phyloP scores from a whole-genome alignment of 139 green algal species.

The Choricystis sp. region DNA sequence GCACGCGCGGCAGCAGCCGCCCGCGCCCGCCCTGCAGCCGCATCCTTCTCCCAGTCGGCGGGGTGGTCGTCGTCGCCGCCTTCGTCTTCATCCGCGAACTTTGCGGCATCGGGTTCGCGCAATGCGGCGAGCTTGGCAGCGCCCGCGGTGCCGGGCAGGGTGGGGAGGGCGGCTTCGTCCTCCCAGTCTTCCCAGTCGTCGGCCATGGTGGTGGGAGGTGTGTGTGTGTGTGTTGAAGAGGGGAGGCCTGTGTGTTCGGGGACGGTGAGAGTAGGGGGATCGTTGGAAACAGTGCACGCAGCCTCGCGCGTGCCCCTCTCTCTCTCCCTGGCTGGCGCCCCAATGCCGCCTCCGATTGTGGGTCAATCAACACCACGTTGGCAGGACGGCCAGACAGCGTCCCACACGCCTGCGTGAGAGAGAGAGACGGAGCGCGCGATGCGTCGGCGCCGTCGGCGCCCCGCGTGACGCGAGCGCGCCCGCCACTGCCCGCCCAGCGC shows the following conservation, averaged over 20 bases:
- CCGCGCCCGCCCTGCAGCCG: not conserved
- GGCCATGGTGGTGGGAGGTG: conserved; percentile 2
- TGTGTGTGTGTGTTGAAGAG: not conserved
- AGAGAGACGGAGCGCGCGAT: too few relatives aligned
- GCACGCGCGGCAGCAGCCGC: not conserved
- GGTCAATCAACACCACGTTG: too few relatives aligned
- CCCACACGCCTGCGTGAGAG: too few relatives aligned
- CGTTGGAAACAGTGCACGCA: conserved; percentile 4
- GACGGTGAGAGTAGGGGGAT: not conserved
- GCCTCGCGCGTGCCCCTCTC: too few relatives aligned
- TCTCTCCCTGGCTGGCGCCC: too few relatives aligned
- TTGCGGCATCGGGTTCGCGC: too few relatives aligned
- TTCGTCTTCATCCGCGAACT: conserved; percentile 33
- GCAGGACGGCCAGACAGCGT: too few relatives aligned
- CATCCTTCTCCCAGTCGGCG: conserved; percentile 13
- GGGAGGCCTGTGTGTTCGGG: not conserved
- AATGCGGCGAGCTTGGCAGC: conserved; percentile 3
- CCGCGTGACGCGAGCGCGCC: too few relatives aligned
- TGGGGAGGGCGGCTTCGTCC: conserved; percentile 15
- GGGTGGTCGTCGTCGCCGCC: conserved; percentile 26
- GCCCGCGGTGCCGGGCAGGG: conserved; percentile 1
- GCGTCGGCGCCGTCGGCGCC: too few relatives aligned
- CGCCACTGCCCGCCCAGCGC: too few relatives aligned
- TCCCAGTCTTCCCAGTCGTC: conserved; percentile 36
- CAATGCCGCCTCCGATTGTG: too few relatives aligned